Base-by-base conservation (phyloP, 805 yeast species). In the Sugiyamaella boreocaroliniensis region DNA sequence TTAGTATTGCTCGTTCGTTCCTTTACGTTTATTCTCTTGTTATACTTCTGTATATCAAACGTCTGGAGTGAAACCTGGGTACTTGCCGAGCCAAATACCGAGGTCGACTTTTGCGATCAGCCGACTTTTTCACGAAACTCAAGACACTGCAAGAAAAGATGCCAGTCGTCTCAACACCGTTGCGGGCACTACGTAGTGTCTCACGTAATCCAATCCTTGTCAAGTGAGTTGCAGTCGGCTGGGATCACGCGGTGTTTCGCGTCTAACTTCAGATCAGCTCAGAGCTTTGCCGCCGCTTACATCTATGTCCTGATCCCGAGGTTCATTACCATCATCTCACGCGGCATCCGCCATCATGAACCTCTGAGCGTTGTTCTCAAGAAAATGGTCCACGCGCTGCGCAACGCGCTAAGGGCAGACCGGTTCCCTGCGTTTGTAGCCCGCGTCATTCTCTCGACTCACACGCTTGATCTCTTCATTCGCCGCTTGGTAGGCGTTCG, bases 391-490 rank as follows among this genome's bases (percentile, higher is more conserved):
- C 48, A 34, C 44, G 52, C 58, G 3, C 40, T 53, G 16, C n/a
- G 32, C 5, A 34, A 48, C 8, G 58, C 51, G 10, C 48, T 59
- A 4, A 43, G 16, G 2, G 53, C 56, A 15, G 50, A 49, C 32
- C 43, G 59, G 18, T 58, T 59, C 42, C 62, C 62, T 5, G 53
- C 54, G 10, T 59, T 59, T 46, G 49, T 56, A 7, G 56, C 52
- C 29, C 53, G 53, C 47, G 50, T 57, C 42, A 43, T 57, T 26
- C 57, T 49, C 7, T 11, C 50, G 12, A 43, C 45, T 7, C 51
- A 55, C 32, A 20, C 57, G 22, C 15, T 53, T 8, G 43, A 57
- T 29, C 42, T 48, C 20, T 20, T 53, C 9, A n/a, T 51, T 12
- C 37, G 34, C 29, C 40, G 48, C 12, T 22, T 46, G 4, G 26